phyloP scores from a whole-genome alignment of 805 yeast genomes.

The Wickerhamiella slavikovae region DNA sequence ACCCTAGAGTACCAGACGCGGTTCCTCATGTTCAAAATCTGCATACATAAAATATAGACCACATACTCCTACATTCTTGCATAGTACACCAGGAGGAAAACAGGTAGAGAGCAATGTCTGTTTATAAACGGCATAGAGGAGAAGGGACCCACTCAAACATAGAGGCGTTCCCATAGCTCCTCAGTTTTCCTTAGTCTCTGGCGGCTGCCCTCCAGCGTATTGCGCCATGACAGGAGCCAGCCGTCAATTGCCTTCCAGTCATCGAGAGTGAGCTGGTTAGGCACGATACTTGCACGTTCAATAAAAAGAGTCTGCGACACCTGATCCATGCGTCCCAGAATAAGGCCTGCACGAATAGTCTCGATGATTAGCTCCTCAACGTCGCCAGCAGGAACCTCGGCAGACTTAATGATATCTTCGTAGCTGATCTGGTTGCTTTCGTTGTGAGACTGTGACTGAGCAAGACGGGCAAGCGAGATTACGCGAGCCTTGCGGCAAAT shows the following conservation, averaged over 20 bases:
- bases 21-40: no score
- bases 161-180: no score
- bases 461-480: conserved; percentile 14
- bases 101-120: no score
- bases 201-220: conserved; percentile 12
- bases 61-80: no score
- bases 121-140: no score
- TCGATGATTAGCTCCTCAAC: conserved; percentile 24
- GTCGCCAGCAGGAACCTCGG: conserved; percentile 14
- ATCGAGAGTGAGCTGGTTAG: conserved; percentile 19
- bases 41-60: no score
- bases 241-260: conserved; percentile 20
- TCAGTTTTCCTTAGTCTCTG: background rate
- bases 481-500: conserved; percentile 13
- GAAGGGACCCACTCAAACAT: no score
- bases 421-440: conserved; percentile 16
- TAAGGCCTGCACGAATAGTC: conserved; percentile 22
- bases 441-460: conserved; percentile 7
- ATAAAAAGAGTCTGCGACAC: conserved; percentile 17
- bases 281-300: conserved; percentile 18
- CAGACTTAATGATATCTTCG: conserved; percentile 15
- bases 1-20: no score
- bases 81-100: no score
- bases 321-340: conserved; percentile 25
- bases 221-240: conserved; percentile 19